Evolutionary conservation across 164 flowering plant species (phyloP).

Genomic region (Liquidambar formosana): DNA sequence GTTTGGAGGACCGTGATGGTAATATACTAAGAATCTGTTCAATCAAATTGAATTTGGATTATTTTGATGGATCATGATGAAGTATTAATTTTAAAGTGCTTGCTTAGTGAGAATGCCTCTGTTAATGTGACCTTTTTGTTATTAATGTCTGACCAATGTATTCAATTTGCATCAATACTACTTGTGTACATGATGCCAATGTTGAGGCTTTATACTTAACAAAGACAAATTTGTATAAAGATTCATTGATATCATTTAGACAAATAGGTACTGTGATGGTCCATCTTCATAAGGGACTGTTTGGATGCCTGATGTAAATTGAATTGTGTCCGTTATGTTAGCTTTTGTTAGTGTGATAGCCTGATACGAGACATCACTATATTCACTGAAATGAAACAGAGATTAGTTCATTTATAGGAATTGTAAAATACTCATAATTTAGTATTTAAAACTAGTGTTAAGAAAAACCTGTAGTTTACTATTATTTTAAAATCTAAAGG

Average conservation of each 20-base stretch:
- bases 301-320: no score
- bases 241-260: no score
- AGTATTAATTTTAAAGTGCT: neutral
- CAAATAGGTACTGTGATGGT: no score
- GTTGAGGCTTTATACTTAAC: constrained; percentile 1
- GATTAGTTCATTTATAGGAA: neutral
- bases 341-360: neutral
- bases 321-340: no score
- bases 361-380: neutral
- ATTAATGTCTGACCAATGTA: neutral
- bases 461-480: neutral
- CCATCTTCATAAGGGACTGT: neutral
- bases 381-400: neutral
- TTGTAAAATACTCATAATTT: neutral
- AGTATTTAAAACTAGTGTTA: neutral
- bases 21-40: constrained; percentile 19
- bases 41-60: neutral
- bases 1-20: constrained; percentile 94
- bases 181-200: neutral
- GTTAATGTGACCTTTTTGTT: neutral
- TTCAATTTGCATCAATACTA: neutral
- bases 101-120: neutral
- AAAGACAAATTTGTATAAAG: no score
- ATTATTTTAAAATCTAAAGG: no score
- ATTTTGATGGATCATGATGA: neutral